Base-by-base conservation (phyloP, 2,329 filamentous ascomycete genomes). In the Atkinsonella hypoxylon region DNA sequence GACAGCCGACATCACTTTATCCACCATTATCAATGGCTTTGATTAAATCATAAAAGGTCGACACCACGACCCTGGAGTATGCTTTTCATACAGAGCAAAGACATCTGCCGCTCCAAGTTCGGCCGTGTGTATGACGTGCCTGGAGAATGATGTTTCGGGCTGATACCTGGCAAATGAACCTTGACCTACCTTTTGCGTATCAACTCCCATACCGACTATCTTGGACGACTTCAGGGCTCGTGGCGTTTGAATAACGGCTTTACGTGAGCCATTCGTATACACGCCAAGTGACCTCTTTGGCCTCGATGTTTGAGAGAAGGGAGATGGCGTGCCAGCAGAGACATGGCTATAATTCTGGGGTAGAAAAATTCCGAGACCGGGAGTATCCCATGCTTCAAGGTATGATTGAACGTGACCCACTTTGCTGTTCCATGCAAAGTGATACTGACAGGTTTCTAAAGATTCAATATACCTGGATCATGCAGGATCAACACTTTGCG, bases 381-480 rank as follows among this genome's bases (percentile, higher is more conserved):
- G 82, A 88, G 58, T 88, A 81, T 64, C 84, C 84, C 26, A 85
- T 86, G 81, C 71, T 88, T 42, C 70, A 77, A 68, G 82, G 84
- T 83, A 62, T 39, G 8, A 17, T 17, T 30, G 9, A 38, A 43
- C 18, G 17, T 26, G 31, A 26, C 26, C 26, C 4, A 8, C 26
- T 26, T 1, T 26, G 26, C 26, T 7, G 26, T 26, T 8, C 26
- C 26, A 26, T 26, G 26, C 8, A 26, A 26, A 22, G 20, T 15
- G 34, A 50, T 26, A 46, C 43, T 45, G 38, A 39, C 36, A 26
- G 15, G 31, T 26, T 20, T 8, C 9, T 4, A 10, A 44, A 91
- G 87, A 78, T 48, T 81, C 80, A 10, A 75, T 83, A 45, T 97
- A 96, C 65, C 82, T 97, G 51, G 91, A 97, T 60, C 90, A 97